Conservation (phyloP, 306 rosid genomes). For the Comarum palustre region DNA sequence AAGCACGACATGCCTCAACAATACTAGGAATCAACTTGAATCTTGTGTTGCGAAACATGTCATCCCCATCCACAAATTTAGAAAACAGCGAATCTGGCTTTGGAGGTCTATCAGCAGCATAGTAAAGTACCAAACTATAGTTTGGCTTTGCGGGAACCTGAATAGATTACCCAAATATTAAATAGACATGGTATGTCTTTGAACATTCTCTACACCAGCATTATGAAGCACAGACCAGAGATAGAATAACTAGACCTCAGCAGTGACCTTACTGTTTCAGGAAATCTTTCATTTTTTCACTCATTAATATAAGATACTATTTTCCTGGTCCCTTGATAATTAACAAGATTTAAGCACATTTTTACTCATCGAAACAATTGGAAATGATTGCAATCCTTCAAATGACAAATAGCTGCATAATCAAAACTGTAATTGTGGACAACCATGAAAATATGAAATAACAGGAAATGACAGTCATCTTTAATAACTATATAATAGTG, state of each 20-base stretch:
- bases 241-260: neutral
- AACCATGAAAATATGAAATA: slow-evolving; percentile 3
- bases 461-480: neutral
- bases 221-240: neutral
- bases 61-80: slow-evolving; percentile 74
- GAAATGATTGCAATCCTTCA: neutral
- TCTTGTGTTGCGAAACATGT: slow-evolving; percentile 70
- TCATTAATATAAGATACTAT: neutral
- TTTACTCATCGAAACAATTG: slow-evolving; percentile 1
- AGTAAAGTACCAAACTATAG: slow-evolving; percentile 79
- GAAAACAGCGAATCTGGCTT: slow-evolving; percentile 66
- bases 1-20: slow-evolving; percentile 53
- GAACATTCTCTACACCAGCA: neutral
- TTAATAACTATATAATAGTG: neutral
- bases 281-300: neutral
- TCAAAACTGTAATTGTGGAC: neutral
- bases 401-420: neutral
- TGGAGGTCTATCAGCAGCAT: slow-evolving; percentile 75
- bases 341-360: neutral
- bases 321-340: neutral
- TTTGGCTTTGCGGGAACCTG: slow-evolving; percentile 99
- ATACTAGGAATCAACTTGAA: slow-evolving; percentile 95
- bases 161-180: slow-evolving; percentile 7
- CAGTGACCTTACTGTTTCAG: neutral
- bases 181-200: neutral